phyloP scores from a whole-genome alignment of 352 stramenopile species.

The Phytophthora lateralis region DNA sequence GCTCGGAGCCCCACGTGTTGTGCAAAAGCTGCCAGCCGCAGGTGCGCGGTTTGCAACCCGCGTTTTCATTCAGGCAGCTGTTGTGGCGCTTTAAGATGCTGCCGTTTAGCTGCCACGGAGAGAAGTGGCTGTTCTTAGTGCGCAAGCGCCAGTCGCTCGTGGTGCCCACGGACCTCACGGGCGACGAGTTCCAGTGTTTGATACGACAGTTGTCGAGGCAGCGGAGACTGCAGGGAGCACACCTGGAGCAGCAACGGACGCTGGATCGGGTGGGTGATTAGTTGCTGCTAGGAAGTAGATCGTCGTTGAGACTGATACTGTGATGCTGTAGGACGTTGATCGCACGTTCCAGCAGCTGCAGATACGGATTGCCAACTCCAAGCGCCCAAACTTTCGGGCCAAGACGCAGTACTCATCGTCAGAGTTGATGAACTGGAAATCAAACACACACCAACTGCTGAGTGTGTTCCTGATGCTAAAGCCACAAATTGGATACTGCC shows the following conservation, averaged over 20 bases:
- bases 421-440: constrained; percentile 46
- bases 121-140: constrained; percentile 58
- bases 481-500: constrained; percentile 59
- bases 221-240: constrained; percentile 15
- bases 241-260: constrained; percentile 44
- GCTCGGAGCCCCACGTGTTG: constrained; percentile 28
- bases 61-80: constrained; percentile 51
- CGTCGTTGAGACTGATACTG: constrained; percentile 2
- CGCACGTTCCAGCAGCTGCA: constrained; percentile 55
- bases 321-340: constrained; percentile 41
- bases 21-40: constrained; percentile 55
- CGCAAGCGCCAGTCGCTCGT: constrained; percentile 42
- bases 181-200: constrained; percentile 44
- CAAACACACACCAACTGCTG: constrained; percentile 44
- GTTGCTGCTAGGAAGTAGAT: not conserved
- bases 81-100: constrained; percentile 59
- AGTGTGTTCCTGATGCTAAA: constrained; percentile 54
- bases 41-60: constrained; percentile 38
- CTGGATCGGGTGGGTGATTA: constrained; percentile 35
- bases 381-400: constrained; percentile 17
- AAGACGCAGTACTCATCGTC: constrained; percentile 38
- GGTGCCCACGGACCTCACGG: constrained; percentile 32
- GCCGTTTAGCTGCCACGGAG: constrained; percentile 46
- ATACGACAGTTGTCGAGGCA: constrained; percentile 31
- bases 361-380: constrained; percentile 25